Evolutionary conservation across 768 basidiomycete genomes (phyloP), one percentile per base, ranked within the genome.

Genomic region (Auricularia cornea): DNA sequence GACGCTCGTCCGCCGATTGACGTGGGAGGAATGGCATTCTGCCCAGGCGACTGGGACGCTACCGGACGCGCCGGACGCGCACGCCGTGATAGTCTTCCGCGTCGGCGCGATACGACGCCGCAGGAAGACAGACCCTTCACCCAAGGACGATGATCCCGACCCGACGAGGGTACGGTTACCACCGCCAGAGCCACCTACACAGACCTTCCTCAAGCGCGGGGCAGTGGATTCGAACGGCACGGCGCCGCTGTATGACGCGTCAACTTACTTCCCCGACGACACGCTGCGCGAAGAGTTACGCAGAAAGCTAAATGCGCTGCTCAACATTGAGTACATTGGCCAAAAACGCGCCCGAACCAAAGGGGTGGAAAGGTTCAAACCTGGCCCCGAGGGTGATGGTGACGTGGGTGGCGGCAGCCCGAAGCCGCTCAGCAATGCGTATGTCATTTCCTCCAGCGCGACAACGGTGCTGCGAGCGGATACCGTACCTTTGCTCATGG

Each of bases 371-470:
- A n/a, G n/a, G n/a, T n/a, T n/a, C n/a, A n/a, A n/a, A n/a, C n/a
- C n/a, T n/a, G n/a, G n/a, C n/a, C n/a, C n/a, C n/a, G n/a, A n/a
- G n/a, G n/a, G n/a, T n/a, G n/a, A n/a, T n/a, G n/a, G n/a, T n/a
- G n/a, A n/a, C n/a, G n/a, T n/a, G n/a, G n/a, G n/a, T n/a, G n/a
- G n/a, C n/a, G n/a, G n/a, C n/a, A n/a, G n/a, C n/a, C n/a, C n/a
- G n/a, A n/a, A n/a, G n/a, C n/a, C 51, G 8, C 51, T 75, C 3
- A 90, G 88, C 64, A 86, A 89, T 69, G 90, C 88, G 8, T 91
- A 89, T 69, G 67, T 92, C 16, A 68, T 93, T 16, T 77, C 73
- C 61, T 84, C 88, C 6, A 79, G 83, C 61, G 75, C 73, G 16
- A 72, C 78, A 29, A 83, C 81, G 0, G 70, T 80, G 20, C 72